These are phyloP conservation scores for Biscogniauxia mediterranea DNA, from an alignment of 2,329 filamentous ascomycete species.

Conservation along the genomic window DNA sequence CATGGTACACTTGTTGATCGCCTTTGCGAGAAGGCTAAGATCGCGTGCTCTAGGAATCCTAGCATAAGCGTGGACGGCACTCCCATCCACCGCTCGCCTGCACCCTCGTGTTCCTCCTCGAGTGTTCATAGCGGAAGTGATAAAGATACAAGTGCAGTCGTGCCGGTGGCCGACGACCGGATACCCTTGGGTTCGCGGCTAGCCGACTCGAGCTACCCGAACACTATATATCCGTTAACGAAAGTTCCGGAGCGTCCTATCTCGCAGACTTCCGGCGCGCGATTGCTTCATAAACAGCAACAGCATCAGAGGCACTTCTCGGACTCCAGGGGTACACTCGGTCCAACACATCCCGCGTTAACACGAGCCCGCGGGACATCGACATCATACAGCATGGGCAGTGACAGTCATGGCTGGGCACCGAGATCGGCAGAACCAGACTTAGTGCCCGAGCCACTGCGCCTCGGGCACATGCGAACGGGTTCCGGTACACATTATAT, in stretches of 20 bases:
- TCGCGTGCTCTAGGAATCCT: slow-evolving; percentile 3
- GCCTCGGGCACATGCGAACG: slow-evolving; percentile 2
- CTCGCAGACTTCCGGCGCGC: background rate
- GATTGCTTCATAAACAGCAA: slow-evolving; percentile 5
- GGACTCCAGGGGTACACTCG: background rate
- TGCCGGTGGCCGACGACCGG: background rate
- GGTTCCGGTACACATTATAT: background rate
- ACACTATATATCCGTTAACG: background rate
- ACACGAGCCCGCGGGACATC: background rate
- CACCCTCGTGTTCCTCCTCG: slow-evolving; percentile 6
- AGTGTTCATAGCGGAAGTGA: slow-evolving; percentile 11
- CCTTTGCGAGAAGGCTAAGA: slow-evolving; percentile 52
- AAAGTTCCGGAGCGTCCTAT: background rate
- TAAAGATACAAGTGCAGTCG: slow-evolving; percentile 1
- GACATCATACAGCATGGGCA: background rate
- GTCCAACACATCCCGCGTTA: slow-evolving; percentile 1
- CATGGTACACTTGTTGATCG: slow-evolving; percentile 68
- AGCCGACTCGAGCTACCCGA: background rate
- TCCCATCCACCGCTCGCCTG: background rate
- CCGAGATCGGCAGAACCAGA: background rate
- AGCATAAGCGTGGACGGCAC: background rate
- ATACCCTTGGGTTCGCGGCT: background rate
- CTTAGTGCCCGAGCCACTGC: slow-evolving; percentile 16
- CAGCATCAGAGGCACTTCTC: slow-evolving; percentile 5
- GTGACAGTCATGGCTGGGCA: background rate